These are phyloP conservation scores for Tinospora cordifolia DNA, from an alignment of 164 flowering plant genomes.

Conservation along the genomic window DNA sequence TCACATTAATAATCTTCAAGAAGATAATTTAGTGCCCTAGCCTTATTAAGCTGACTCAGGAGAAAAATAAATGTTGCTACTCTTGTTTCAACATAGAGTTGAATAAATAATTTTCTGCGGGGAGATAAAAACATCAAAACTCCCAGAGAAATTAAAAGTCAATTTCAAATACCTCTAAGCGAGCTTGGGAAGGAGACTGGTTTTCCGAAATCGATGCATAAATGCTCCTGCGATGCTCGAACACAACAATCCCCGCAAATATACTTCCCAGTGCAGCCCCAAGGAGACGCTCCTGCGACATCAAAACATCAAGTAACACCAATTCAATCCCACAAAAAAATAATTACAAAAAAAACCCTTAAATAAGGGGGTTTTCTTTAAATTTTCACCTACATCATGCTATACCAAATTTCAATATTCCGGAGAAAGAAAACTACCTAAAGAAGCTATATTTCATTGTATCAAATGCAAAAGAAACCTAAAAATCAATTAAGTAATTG, in stretches of 20 bases:
- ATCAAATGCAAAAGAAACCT: neutral
- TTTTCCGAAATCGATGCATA: conserved; percentile 35
- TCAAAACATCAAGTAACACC: neutral
- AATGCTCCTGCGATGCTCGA: conserved; percentile 53
- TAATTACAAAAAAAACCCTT: neutral
- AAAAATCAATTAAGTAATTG: neutral
- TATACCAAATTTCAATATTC: neutral
- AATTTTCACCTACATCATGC: neutral
- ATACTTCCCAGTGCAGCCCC: conserved; percentile 61
- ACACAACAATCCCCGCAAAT: conserved; percentile 39
- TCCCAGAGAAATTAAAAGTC: neutral
- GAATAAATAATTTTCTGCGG: neutral
- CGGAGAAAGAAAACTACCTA: neutral
- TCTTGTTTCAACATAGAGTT: neutral
- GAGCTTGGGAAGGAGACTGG: conserved; percentile 20
- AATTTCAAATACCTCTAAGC: conserved; percentile 22
- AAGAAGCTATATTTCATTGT: neutral
- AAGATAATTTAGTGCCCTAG: neutral
- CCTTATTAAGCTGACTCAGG: neutral
- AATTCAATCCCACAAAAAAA: neutral
- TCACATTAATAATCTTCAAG: neutral
- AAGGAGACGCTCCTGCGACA: conserved; percentile 74
- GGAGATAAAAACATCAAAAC: neutral
- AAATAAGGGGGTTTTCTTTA: too few species aligned
- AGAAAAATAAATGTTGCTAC: neutral